These are phyloP conservation scores for Auriscalpium orientale DNA, from an alignment of 768 basidiomycete species.

Conservation along the genomic window DNA sequence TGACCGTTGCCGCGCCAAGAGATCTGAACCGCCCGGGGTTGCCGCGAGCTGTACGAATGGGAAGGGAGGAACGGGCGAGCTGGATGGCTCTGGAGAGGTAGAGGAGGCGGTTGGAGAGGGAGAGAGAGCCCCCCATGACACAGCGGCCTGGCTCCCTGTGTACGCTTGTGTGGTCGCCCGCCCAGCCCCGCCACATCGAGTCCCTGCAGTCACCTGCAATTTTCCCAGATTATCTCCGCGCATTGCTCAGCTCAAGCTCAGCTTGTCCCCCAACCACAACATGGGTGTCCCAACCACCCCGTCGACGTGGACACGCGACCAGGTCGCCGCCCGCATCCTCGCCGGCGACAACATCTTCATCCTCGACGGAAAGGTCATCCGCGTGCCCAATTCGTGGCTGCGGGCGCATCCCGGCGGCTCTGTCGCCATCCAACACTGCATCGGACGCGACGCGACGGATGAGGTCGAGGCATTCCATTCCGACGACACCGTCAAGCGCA, in stretches of 20 bases:
- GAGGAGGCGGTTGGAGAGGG: background rate
- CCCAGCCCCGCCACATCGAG: background rate
- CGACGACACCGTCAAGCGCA: conserved; percentile 43
- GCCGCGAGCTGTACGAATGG: too few species aligned
- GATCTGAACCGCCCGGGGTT: background rate
- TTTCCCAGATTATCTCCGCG: too few species aligned
- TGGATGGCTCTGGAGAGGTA: background rate
- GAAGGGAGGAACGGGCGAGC: background rate
- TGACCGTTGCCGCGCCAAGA: background rate
- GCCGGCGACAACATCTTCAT: conserved; percentile 72
- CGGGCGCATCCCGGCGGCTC: conserved; percentile 82
- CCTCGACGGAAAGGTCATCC: conserved; percentile 54
- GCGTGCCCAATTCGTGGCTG: conserved; percentile 73
- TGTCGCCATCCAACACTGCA: conserved; percentile 87
- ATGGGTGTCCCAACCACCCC: background rate
- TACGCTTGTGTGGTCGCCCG: background rate
- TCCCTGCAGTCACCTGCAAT: too few species aligned
- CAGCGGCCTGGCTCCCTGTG: background rate
- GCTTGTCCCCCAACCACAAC: background rate
- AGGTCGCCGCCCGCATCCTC: conserved; percentile 65
- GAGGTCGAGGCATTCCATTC: conserved; percentile 92
- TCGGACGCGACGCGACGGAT: conserved; percentile 90
- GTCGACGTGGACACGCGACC: conserved; percentile 37
- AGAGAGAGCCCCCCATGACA: background rate
- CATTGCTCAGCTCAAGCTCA: too few species aligned